phyloP scores from a whole-genome alignment of 2,329 filamentous ascomycete species.

The Aspergillus alliaceus region DNA sequence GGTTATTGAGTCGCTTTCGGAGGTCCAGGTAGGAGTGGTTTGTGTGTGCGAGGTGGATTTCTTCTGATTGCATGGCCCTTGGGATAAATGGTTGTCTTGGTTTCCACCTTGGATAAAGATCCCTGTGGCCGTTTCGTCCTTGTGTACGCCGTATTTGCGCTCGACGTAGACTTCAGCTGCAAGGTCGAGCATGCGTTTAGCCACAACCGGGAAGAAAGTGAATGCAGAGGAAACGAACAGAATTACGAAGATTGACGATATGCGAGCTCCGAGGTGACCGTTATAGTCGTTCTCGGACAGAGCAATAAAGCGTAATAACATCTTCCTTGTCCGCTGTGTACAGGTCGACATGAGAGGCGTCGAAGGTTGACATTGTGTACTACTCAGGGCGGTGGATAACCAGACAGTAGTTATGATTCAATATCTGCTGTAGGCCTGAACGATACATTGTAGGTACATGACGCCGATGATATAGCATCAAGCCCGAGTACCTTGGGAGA shows the following conservation, averaged over 20 bases:
- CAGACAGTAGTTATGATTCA: background rate
- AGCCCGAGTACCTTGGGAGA: background rate
- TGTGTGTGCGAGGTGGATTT: background rate
- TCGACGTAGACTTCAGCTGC: conserved; percentile 53
- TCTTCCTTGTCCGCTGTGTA: conserved; percentile 41
- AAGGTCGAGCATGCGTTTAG: conserved; percentile 51
- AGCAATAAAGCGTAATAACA: conserved; percentile 54
- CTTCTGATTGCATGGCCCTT: conserved; percentile 2
- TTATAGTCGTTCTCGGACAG: conserved; percentile 54
- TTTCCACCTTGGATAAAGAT: conserved; percentile 4
- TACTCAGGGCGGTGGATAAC: no score
- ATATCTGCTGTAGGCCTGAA: background rate
- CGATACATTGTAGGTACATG: background rate
- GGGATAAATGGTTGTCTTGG: conserved; percentile 13
- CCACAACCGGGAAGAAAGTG: conserved; percentile 50
- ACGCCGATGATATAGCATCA: background rate
- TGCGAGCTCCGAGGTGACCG: conserved; percentile 47
- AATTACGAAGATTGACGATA: conserved; percentile 48
- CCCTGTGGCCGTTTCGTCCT: conserved; percentile 16
- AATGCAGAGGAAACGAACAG: conserved; percentile 40
- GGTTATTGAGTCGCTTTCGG: conserved; percentile 2
- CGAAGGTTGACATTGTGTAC: conserved; percentile 24
- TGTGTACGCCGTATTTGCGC: conserved; percentile 45
- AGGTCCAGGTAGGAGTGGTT: no score
- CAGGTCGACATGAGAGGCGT: conserved; percentile 48